Evolutionary conservation across 805 yeast genomes (phyloP).

Genomic region (Zygosaccharomyces lentus): DNA sequence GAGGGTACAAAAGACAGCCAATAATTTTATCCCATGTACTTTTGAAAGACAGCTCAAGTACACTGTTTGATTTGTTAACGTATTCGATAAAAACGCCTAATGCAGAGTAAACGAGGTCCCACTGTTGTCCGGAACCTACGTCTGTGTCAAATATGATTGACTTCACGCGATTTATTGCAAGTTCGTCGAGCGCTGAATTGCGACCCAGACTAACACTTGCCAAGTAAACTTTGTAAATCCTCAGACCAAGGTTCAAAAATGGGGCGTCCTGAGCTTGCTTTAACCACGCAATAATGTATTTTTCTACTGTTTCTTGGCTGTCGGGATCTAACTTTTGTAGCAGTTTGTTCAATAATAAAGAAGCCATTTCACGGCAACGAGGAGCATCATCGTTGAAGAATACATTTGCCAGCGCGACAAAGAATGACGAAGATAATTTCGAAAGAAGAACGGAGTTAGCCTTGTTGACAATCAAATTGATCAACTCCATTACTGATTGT

Average conservation of each 20-base stretch:
- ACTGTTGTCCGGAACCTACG: constrained; percentile 46
- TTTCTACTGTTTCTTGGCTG: constrained; percentile 34
- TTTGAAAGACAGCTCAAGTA: constrained; percentile 33
- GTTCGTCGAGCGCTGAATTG: constrained; percentile 39
- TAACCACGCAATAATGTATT: constrained; percentile 56
- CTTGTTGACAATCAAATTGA: constrained; percentile 65
- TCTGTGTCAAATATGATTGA: constrained; percentile 36
- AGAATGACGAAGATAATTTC: constrained; percentile 69
- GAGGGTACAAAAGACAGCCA: constrained; percentile 70
- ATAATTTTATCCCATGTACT: constrained; percentile 49
- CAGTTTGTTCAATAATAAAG: constrained; percentile 52
- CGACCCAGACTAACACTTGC: constrained; percentile 43
- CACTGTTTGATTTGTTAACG: constrained; percentile 36
- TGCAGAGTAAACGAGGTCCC: constrained; percentile 76
- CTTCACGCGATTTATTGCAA: constrained; percentile 37
- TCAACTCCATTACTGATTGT: constrained; percentile 83
- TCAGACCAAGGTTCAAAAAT: constrained; percentile 69
- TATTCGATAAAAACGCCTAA: constrained; percentile 48
- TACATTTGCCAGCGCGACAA: constrained; percentile 75
- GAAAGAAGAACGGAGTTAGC: constrained; percentile 55
- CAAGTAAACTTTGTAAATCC: constrained; percentile 60
- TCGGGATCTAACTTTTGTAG: constrained; percentile 45
- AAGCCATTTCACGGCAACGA: constrained; percentile 81
- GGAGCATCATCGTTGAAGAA: constrained; percentile 72
- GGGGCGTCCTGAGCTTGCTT: constrained; percentile 47